phyloP scores from a whole-genome alignment of 2,329 filamentous ascomycete species.

The Xylaria sp. region DNA sequence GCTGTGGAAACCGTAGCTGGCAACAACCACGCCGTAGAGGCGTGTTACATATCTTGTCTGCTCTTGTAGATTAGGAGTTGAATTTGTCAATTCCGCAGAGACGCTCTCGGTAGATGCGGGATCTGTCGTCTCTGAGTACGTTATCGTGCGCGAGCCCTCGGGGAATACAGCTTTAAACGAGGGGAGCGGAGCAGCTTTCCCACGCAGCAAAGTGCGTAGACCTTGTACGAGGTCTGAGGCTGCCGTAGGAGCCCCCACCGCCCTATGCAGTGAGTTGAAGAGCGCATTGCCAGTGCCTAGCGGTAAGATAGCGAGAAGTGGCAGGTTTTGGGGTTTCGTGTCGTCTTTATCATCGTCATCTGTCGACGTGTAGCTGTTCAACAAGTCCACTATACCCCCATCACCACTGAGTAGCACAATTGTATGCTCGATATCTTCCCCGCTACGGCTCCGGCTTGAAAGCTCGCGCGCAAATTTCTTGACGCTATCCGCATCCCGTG shows the following conservation, averaged over 20 bases:
- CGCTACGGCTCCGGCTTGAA: slow-evolving; percentile 43
- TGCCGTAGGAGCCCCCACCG: slow-evolving; percentile 57
- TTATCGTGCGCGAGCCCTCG: slow-evolving; percentile 61
- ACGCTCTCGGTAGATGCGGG: slow-evolving; percentile 16
- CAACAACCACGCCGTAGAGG: slow-evolving; percentile 82
- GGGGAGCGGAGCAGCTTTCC: slow-evolving; percentile 65
- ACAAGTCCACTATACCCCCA: slow-evolving; percentile 83
- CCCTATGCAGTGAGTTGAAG: slow-evolving; percentile 69
- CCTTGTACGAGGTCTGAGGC: slow-evolving; percentile 59
- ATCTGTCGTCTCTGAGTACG: slow-evolving; percentile 44
- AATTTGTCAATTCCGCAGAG: neutral
- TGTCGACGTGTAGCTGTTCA: slow-evolving; percentile 66
- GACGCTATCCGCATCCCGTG: slow-evolving; percentile 71
- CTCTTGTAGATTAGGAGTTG: slow-evolving; percentile 39
- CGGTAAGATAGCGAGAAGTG: slow-evolving; percentile 65
- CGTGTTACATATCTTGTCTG: slow-evolving; percentile 50
- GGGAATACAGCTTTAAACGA: slow-evolving; percentile 72
- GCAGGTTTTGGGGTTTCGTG: slow-evolving; percentile 40
- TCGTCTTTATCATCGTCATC: slow-evolving; percentile 10
- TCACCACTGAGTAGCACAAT: slow-evolving; percentile 88
- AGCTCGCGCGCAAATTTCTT: slow-evolving; percentile 65
- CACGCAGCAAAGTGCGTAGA: slow-evolving; percentile 69
- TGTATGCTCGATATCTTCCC: slow-evolving; percentile 56
- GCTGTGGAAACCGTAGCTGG: slow-evolving; percentile 90
- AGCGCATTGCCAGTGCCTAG: slow-evolving; percentile 74